Conservation (phyloP, 345 rosid genomes). For the Angophora floribunda region DNA sequence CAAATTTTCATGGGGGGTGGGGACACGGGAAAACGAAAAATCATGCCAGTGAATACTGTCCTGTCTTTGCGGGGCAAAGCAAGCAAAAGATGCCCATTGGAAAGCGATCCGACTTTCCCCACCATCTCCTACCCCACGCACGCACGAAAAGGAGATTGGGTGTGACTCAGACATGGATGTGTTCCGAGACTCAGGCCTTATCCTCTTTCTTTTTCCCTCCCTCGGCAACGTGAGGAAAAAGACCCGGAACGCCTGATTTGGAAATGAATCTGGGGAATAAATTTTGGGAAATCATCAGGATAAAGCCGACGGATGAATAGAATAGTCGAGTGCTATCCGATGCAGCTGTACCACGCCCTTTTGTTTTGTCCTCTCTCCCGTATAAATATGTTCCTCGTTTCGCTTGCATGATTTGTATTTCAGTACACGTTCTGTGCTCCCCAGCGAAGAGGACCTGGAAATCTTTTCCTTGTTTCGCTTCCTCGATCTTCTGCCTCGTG, state of each 20-base stretch:
- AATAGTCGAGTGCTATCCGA: neutral
- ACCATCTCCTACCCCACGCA: neutral
- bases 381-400: neutral
- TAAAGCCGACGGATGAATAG: neutral
- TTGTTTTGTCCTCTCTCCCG: neutral
- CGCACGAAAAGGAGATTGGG: neutral
- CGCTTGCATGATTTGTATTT: neutral
- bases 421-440: neutral
- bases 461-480: neutral
- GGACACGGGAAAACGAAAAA: neutral
- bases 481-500: neutral
- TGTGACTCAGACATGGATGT: conserved; percentile 25
- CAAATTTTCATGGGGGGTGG: neutral
- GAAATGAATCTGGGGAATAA: neutral
- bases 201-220: conserved; percentile 17
- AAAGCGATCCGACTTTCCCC: conserved; percentile 6
- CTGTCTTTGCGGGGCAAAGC: conserved; percentile 3
- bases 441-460: neutral
- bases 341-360: conserved; percentile 1
- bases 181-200: conserved; percentile 24
- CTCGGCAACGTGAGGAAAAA: conserved; percentile 2
- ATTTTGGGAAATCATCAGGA: conserved; percentile 3
- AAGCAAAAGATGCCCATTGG: conserved; percentile 5
- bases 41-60: conserved; percentile 5
- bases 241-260: neutral